Percentiles rank a stretch among this genome's conserved stretches.
These are phyloP conservation scores for Ceriops decandra DNA, from an alignment of 345 rosid genomes.

Conservation along the genomic window DNA sequence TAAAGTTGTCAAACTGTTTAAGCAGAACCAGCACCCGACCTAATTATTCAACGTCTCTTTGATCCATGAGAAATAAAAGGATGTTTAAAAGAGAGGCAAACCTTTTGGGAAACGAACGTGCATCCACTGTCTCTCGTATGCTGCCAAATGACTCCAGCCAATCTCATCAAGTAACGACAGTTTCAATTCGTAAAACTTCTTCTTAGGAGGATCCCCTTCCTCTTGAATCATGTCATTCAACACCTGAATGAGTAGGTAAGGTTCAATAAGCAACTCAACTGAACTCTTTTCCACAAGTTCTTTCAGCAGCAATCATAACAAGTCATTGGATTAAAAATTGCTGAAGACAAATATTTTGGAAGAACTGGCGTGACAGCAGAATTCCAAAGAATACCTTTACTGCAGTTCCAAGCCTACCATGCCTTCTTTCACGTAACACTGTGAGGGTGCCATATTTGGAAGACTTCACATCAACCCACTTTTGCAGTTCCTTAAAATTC, in stretches of 20 bases:
- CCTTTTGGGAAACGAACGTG: slow-evolving; percentile 72
- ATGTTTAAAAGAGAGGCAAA: slow-evolving; percentile 63
- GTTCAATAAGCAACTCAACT: not conserved
- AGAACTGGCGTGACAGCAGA: too few species aligned
- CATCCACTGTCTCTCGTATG: slow-evolving; percentile 84
- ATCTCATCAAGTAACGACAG: slow-evolving; percentile 71
- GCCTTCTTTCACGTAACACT: slow-evolving; percentile 69
- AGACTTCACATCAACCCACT: slow-evolving; percentile 92
- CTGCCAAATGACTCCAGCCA: slow-evolving; percentile 69
- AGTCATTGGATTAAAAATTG: too few species aligned
- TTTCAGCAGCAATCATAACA: not conserved
- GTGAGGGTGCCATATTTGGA: slow-evolving; percentile 65
- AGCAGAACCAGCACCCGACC: not conserved
- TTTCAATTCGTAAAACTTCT: slow-evolving; percentile 70
- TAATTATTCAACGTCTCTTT: too few species aligned
- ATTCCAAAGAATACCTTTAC: slow-evolving; percentile 54
- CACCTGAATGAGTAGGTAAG: slow-evolving; percentile 37
- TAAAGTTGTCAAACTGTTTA: not conserved
- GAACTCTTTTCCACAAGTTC: not conserved
- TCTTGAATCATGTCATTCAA: slow-evolving; percentile 74
- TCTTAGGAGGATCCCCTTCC: slow-evolving; percentile 67
- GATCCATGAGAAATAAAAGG: not conserved
- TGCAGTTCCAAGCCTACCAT: slow-evolving; percentile 73
- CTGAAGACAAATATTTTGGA: too few species aligned
- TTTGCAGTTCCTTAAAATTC: slow-evolving; percentile 65